Evolutionary conservation across 495 filamentous ascomycete species (phyloP), one percentile per base, ranked within the genome.

Genomic region (Aspergillus nidulans): DNA sequence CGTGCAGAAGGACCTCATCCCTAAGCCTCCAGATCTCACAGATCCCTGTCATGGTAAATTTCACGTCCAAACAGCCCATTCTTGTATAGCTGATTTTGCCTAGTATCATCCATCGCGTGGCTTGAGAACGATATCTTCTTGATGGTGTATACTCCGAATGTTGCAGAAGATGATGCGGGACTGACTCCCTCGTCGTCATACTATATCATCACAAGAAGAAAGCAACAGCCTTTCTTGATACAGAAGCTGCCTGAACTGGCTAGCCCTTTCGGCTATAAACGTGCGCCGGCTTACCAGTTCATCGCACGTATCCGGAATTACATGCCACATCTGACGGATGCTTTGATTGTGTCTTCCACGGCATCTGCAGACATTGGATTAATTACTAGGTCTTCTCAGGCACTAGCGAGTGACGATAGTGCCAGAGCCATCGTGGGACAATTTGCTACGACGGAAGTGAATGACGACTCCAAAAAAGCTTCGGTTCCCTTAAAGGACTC

Each of bases 21-120:
- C 94, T 28, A 79, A 83, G 36, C 91, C 92, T 6, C 82, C 89
- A 9, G 78, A 77, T 51, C 56, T 95, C 7, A 77, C 85, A 42
- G 68, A 73, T 6, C 77, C 85, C 60, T 83, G 85, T 64, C 84
- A 91, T 69, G 82, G 89, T 92, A 60, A 47, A 66, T 55, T 12
- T 50, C 41, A 15, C 4, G 23, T 49, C 25, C 12, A 19, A 28
- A 15, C 0, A 10, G n/a, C 20, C n/a, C 13, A 9, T 45, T n/a
- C 19, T 41, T 48, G 13, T 6, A 43, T 43, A 26, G 46, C 65
- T 69, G 56, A 64, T 50, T 53, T 18, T 49, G n/a, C 20, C 16
- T 62, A 91, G 90, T 95, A 6, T 89, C 90, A n/a, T 86, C 88
- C 10, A 76, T 97, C 46, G 76, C 77, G 25, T 99, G 95, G 95